Percentiles rank a stretch among this genome's conserved stretches.
These are phyloP conservation scores for Coniochaeta hoffmannii DNA, from an alignment of 2,329 filamentous ascomycete species.

Conservation along the genomic window DNA sequence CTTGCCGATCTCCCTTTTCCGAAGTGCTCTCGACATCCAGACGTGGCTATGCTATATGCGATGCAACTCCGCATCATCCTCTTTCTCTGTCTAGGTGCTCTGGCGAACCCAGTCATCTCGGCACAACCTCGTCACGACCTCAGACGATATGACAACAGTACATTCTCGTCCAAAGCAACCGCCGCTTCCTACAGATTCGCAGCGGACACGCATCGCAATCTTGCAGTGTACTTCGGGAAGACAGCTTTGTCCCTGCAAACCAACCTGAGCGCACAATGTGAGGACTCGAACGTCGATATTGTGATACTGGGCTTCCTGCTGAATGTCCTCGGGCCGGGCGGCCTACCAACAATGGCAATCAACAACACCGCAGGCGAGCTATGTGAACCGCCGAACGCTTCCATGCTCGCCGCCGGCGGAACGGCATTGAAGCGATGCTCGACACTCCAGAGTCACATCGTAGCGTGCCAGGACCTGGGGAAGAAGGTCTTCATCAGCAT, in stretches of 20 bases:
- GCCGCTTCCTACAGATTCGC: neutral
- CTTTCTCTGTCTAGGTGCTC: too few species aligned
- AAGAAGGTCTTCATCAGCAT: slow-evolving; percentile 36
- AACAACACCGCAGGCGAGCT: slow-evolving; percentile 1
- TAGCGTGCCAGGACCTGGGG: slow-evolving; percentile 31
- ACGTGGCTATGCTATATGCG: too few species aligned
- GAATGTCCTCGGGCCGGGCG: neutral
- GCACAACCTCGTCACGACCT: too few species aligned
- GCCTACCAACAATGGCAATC: neutral
- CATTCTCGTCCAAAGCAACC: neutral
- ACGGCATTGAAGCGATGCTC: slow-evolving; percentile 19
- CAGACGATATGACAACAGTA: neutral
- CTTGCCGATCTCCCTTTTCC: too few species aligned
- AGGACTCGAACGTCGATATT: slow-evolving; percentile 10
- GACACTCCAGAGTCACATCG: slow-evolving; percentile 29
- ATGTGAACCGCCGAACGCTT: neutral
- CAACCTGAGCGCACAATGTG: slow-evolving; percentile 6
- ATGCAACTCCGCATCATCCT: too few species aligned
- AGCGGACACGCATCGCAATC: slow-evolving; percentile 4
- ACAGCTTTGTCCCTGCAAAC: neutral
- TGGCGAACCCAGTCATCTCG: too few species aligned
- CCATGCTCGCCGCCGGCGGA: neutral
- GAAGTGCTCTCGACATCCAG: too few species aligned
- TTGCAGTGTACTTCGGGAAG: slow-evolving; percentile 10
- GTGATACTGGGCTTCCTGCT: slow-evolving; percentile 10